These are phyloP conservation scores for Paecilomyces sp. DNA, from an alignment of 2,329 filamentous ascomycete genomes.

Conservation along the genomic window DNA sequence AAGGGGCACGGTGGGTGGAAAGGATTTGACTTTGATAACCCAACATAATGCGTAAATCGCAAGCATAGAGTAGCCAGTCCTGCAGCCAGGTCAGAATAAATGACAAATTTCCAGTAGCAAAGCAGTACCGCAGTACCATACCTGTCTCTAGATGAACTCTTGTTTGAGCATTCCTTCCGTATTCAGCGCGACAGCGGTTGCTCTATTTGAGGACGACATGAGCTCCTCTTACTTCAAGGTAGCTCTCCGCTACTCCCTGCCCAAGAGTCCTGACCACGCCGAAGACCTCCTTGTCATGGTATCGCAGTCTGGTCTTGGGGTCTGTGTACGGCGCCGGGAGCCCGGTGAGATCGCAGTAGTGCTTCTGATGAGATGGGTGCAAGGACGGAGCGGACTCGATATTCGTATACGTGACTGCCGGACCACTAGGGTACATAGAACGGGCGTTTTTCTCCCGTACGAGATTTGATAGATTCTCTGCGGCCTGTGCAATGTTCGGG, in stretches of 20 bases:
- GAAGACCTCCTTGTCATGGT: slow-evolving; percentile 91
- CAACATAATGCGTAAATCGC: slow-evolving; percentile 48
- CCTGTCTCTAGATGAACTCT: background rate
- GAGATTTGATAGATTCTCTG: slow-evolving; percentile 75
- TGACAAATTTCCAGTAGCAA: background rate
- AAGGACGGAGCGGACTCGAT: slow-evolving; percentile 91
- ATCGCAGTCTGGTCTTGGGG: slow-evolving; percentile 87
- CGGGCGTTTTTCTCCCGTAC: slow-evolving; percentile 73
- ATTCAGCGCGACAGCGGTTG: background rate
- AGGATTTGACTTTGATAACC: slow-evolving; percentile 94
- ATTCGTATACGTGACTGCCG: slow-evolving; percentile 84
- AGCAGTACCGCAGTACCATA: background rate
- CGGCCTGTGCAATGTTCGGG: slow-evolving; percentile 77
- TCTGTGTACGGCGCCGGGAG: slow-evolving; percentile 87
- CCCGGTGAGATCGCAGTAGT: slow-evolving; percentile 94
- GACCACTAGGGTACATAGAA: slow-evolving; percentile 46
- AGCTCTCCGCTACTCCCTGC: slow-evolving; percentile 78
- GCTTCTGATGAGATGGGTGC: slow-evolving; percentile 67
- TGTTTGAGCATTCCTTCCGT: background rate
- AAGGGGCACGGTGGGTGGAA: slow-evolving; percentile 77
- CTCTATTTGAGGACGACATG: slow-evolving; percentile 81
- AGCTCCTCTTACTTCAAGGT: slow-evolving; percentile 81
- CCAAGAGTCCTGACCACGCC: slow-evolving; percentile 70
- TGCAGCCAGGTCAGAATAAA: background rate
- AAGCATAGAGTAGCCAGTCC: background rate